Percentiles rank a stretch among this genome's conserved stretches.
These are phyloP conservation scores for Allomyces macrogynus DNA, from an alignment of 192 early-diverging fungal genomes.

Conservation along the genomic window DNA sequence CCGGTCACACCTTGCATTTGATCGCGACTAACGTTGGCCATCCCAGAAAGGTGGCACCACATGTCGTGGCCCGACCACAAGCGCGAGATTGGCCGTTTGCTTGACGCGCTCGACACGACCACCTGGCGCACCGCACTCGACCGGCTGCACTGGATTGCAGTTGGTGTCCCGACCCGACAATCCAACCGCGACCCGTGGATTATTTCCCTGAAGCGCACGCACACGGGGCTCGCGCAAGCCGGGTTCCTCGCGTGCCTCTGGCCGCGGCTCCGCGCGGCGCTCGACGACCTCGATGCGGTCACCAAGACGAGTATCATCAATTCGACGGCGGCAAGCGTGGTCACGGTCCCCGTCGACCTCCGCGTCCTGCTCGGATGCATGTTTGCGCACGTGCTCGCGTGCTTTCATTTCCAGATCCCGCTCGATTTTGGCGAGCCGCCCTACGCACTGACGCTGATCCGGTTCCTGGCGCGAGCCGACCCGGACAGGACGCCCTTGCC, in stretches of 20 bases:
- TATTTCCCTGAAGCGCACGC: neutral
- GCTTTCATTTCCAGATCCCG: neutral
- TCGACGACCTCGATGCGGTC: no score
- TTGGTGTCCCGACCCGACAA: neutral
- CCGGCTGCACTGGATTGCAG: neutral
- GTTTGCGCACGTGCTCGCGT: neutral
- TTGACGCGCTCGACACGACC: neutral
- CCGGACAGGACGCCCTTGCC: neutral
- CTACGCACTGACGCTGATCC: neutral
- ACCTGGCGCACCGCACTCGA: no score
- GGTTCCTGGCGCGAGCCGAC: neutral
- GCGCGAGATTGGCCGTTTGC: neutral
- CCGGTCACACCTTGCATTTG: no score
- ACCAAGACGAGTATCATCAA: no score
- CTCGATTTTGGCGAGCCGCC: neutral
- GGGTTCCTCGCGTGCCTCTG: neutral
- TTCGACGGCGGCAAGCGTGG: no score
- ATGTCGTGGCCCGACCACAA: neutral
- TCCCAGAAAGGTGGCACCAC: neutral
- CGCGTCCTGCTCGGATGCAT: neutral
- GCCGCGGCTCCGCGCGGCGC: neutral
- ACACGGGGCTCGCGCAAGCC: neutral
- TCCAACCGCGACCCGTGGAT: no score
- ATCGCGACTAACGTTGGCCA: no score
- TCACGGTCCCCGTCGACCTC: no score